Evolutionary conservation across 305 asterid species (phyloP).

Genomic region (Fraxinus paxiana): DNA sequence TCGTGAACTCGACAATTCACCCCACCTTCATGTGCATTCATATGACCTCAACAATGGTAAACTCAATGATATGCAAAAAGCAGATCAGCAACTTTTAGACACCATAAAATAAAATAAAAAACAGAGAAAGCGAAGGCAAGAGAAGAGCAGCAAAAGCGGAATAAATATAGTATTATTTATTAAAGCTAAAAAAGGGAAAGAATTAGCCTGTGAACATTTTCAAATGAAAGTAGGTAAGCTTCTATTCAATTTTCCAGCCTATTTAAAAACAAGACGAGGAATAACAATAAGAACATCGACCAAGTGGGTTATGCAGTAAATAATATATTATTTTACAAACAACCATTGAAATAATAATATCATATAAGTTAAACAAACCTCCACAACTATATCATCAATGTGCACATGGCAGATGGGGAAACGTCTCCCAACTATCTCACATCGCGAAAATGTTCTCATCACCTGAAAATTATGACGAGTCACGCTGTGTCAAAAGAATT

Average conservation of each 20-base stretch:
- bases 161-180: neutral
- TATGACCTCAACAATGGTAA: neutral
- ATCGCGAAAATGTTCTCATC: conserved; percentile 61
- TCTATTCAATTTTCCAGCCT: neutral
- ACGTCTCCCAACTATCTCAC: conserved; percentile 77
- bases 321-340: neutral
- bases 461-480: conserved; percentile 50
- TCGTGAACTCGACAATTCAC: neutral
- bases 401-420: conserved; percentile 94
- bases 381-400: conserved; percentile 64
- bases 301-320: neutral
- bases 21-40: neutral
- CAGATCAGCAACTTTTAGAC: neutral
- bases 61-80: neutral
- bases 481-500: neutral
- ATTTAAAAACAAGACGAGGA: neutral
- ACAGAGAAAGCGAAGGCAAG: neutral
- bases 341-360: neutral
- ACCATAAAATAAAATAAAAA: neutral
- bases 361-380: conserved; percentile 46
- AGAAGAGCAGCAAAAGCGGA: neutral
- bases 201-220: neutral
- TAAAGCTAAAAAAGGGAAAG: neutral
- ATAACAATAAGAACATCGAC: neutral
- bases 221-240: neutral